A percentile compares a stretch with the other conserved stretches of the same genome.
These are phyloP conservation scores for Nicotiana tabacum DNA, from an alignment of 257 asterid genomes.

Conservation along the genomic window DNA sequence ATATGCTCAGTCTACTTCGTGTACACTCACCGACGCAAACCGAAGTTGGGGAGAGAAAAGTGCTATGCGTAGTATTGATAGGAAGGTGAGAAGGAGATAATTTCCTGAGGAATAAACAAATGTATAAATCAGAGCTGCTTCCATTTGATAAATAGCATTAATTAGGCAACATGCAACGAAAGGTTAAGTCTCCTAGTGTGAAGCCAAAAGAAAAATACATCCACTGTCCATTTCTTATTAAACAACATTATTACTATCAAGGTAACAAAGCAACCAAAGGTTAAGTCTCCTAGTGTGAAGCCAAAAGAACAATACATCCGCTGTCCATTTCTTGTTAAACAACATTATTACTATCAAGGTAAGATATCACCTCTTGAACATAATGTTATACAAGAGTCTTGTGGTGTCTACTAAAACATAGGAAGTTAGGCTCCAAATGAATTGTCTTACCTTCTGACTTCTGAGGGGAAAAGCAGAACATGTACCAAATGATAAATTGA, in stretches of 20 bases:
- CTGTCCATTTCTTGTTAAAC: background rate
- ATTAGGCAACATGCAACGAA: background rate
- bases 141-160: background rate
- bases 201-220: background rate
- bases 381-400: background rate
- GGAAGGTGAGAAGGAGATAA: slow-evolving; percentile 34
- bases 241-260: background rate
- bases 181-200: background rate
- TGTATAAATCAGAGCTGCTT: background rate
- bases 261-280: background rate
- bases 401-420: background rate
- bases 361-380: background rate
- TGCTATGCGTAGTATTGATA: slow-evolving; percentile 17
- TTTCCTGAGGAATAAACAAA: slow-evolving; percentile 43
- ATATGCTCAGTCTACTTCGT: slow-evolving; percentile 9
- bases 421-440: background rate
- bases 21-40: slow-evolving; percentile 28
- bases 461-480: background rate
- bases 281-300: background rate
- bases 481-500: background rate
- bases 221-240: background rate
- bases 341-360: background rate
- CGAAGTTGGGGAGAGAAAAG: slow-evolving; percentile 13
- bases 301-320: background rate
- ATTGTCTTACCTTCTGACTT: background rate